Evolutionary conservation across 1,284 basidiomycete species (phyloP), one percentile per base, ranked within the genome.

Genomic region (Porphyrellus sp.): DNA sequence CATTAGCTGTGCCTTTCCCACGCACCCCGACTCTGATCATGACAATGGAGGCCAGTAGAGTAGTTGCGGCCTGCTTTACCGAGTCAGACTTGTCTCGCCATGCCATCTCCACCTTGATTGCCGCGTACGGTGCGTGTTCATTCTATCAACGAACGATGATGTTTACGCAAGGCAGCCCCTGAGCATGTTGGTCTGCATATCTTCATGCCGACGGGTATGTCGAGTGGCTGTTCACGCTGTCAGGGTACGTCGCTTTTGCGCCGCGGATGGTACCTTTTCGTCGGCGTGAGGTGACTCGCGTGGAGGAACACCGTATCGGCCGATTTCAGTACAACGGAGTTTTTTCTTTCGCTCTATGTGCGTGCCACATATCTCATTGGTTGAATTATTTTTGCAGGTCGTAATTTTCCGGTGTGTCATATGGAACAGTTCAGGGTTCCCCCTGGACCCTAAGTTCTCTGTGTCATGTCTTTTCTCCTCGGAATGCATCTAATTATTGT

Each of bases 131-230:
- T 16, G 9, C 5, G 8, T 16, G 15, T 34, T n/a, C 12, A 41
- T 27, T 34, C 30, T 16, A 21, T 55, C 21, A 34, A 20, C 4
- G n/a, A 7, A 31, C 18, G 12, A 16, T 3, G 24, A 18, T 6
- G 12, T 12, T 28, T 39, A 15, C 24, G 16, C 30, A 30, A 30
- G 37, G 40, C 31, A 16, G 30, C 9, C 16, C 9, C 13, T 13
- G 34, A 7, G 16, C n/a, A 45, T 21, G 7, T 39, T 3, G 20
- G 24, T 16, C 39, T 13, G 20, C 13, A 16, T 40, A 4, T 12
- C 21, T 13, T 27, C 51, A 37, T 55, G 35, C 47, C 18, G 23
- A 52, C 31, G 33, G n/a, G 52, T 46, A 24, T 13, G 39, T 9
- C 25, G 16, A 23, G 9, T 23, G 37, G 35, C 35, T 40, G 25